Percentiles rank a stretch among this genome's conserved stretches.
Conservation (phyloP, 2,329 filamentous ascomycete species). For the Colletotrichum nymphaeae region DNA sequence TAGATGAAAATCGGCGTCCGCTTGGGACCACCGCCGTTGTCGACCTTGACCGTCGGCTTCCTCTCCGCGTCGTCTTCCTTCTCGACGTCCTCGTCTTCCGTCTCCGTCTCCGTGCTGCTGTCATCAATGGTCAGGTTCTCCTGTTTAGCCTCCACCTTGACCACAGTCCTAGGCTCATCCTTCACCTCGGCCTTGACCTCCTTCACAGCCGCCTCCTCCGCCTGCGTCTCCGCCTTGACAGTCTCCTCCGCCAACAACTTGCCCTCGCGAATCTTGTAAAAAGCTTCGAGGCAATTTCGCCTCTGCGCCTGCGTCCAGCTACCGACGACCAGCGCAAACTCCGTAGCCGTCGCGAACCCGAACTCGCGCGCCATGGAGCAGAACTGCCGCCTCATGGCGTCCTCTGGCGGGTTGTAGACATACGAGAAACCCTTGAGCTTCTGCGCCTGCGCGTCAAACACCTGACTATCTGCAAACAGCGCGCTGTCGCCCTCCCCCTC, state of each 20-base stretch:
- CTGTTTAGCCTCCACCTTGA: conserved; percentile 30
- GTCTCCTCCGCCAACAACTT: conserved; percentile 51
- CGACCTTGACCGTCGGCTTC: neutral
- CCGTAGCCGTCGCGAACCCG: conserved; percentile 79
- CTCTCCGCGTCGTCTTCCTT: conserved; percentile 2
- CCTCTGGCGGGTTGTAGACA: conserved; percentile 78
- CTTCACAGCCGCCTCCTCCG: conserved; percentile 34
- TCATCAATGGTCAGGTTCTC: conserved; percentile 1
- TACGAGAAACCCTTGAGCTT: conserved; percentile 26
- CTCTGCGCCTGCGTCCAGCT: conserved; percentile 88
- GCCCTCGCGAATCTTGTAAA: conserved; percentile 77
- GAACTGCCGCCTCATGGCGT: conserved; percentile 84
- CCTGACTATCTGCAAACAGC: conserved; percentile 68
- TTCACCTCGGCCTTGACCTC: conserved; percentile 22
- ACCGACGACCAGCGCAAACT: conserved; percentile 93
- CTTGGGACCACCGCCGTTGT: neutral
- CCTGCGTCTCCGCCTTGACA: conserved; percentile 38
- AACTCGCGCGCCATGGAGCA: conserved; percentile 88
- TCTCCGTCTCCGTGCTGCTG: conserved; percentile 40
- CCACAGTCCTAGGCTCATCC: neutral
- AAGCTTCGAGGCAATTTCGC: conserved; percentile 80
- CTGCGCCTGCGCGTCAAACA: conserved; percentile 22
- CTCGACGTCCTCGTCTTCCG: conserved; percentile 3
- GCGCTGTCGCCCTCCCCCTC: conserved; percentile 62
- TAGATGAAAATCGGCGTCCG: conserved; percentile 49